Evolutionary conservation across 2,329 filamentous ascomycete genomes (phyloP), one percentile per base, ranked within the genome.

Genomic region (Cryphonectria radicalis): DNA sequence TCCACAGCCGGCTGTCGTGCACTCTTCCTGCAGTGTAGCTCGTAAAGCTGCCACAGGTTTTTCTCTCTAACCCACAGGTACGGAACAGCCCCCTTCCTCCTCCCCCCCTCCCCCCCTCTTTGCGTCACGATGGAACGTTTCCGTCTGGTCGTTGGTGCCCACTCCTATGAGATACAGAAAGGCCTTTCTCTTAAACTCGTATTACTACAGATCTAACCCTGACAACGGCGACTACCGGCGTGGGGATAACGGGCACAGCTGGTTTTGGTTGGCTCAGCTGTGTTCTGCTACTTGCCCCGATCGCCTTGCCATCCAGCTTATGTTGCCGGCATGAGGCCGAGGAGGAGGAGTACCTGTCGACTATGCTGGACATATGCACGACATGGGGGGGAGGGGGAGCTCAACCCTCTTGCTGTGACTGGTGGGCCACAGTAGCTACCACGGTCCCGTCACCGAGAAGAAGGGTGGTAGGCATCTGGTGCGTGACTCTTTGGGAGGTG

Each of bases 351-450:
- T 65, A 32, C n/a, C 37, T 35, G 14, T 32, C 25, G 19, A n/a
- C n/a, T 13, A 32, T 32, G 42, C 63, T 65, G 42, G 42, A 53
- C n/a, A 64, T 64, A 46, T 64, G 62, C 62, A 46, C 37, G 62
- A 65, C 63, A 65, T 35, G 25, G 42, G 11, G 40, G 46, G 43
- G 17, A 22, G 17, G 17, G 17, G 43, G 43, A 22, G 37, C 37
- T 40, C 37, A 40, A 40, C 11, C 43, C 40, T 25, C n/a, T 35
- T 63, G 62, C 37, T 25, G 62, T 42, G n/a, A 17, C 62, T 43
- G n/a, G 62, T 32, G 62, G 40, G 62, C 11, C 37, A 25, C 22
- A 43, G 6, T n/a, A 40, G 40, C n/a, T 42, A 63, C 37, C 42
- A 63, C 62, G 42, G 42, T 43, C 62, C 14, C n/a, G 17, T 32